A percentile compares a stretch with the other conserved stretches of the same genome.
Evolutionary conservation across 2,329 filamentous ascomycete species (phyloP).

Genomic region (Aspergillus pseudoviridinutans): DNA sequence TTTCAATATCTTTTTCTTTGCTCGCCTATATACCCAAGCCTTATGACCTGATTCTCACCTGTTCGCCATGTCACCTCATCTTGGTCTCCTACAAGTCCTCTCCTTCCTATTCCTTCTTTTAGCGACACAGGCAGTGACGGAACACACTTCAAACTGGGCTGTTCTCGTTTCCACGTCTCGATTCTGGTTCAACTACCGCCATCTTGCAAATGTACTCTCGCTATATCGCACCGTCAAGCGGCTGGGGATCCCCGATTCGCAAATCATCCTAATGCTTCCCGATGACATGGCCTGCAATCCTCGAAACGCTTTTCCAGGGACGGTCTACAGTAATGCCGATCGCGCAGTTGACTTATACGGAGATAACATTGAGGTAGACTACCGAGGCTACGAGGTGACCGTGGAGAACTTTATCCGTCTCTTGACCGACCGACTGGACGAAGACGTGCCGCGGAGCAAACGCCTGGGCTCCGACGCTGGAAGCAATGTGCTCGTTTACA

Average conservation of each 20-base stretch:
- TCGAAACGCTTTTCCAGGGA: slow-evolving; percentile 94
- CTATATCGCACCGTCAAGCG: slow-evolving; percentile 98
- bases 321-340: slow-evolving; percentile 97
- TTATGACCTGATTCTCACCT: slow-evolving; percentile 14
- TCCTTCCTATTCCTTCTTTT: slow-evolving; percentile 21
- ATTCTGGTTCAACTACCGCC: slow-evolving; percentile 99
- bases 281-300: slow-evolving; percentile 99
- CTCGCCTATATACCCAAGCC: neutral
- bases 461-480: slow-evolving; percentile 88
- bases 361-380: slow-evolving; percentile 98
- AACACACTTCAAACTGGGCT: slow-evolving; percentile 97
- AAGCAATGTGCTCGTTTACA: slow-evolving; percentile 96
- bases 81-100: slow-evolving; percentile 24
- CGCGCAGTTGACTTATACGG: slow-evolving; percentile 94
- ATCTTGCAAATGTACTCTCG: slow-evolving; percentile 94
- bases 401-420: slow-evolving; percentile 98
- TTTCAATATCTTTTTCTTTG: neutral
- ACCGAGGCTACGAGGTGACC: slow-evolving; percentile 95
- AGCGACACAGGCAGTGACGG: slow-evolving; percentile 20
- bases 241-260: slow-evolving; percentile 93
- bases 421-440: slow-evolving; percentile 87
- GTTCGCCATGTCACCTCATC: slow-evolving; percentile 24
- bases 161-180: slow-evolving; percentile 97
- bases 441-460: slow-evolving; percentile 93
- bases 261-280: slow-evolving; percentile 99